Evolutionary conservation across 305 asterid genomes (phyloP).

Genomic region (Fraxinus velutina): DNA sequence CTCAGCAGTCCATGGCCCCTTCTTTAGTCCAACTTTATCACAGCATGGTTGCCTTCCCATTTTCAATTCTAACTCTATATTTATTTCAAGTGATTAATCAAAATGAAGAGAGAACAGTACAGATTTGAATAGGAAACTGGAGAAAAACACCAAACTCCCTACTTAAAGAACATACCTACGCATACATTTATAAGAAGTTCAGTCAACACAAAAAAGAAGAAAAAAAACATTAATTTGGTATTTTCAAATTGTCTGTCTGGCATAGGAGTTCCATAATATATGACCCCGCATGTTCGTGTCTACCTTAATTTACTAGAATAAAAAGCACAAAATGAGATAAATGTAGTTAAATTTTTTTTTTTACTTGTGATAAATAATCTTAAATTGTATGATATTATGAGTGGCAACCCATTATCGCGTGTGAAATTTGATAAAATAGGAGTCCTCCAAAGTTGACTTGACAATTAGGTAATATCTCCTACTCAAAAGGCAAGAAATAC

Average conservation of each 20-base stretch:
- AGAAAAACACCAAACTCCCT: slow-evolving; percentile 14
- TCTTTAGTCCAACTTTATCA: slow-evolving; percentile 74
- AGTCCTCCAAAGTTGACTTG: neutral
- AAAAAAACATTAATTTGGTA: neutral
- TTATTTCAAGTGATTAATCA: neutral
- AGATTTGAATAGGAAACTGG: slow-evolving; percentile 12
- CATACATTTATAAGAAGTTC: neutral
- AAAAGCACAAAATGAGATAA: slow-evolving; percentile 30
- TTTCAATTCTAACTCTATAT: neutral
- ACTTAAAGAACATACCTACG: slow-evolving; percentile 16
- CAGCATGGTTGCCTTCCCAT: slow-evolving; percentile 89
- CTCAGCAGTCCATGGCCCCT: slow-evolving; percentile 80
- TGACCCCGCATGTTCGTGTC: slow-evolving; percentile 25
- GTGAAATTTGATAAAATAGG: neutral
- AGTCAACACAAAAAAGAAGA: neutral
- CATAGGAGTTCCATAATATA: slow-evolving; percentile 19
- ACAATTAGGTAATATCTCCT: neutral
- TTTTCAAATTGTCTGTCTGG: neutral
- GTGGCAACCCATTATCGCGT: neutral
- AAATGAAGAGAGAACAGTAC: slow-evolving; percentile 1
- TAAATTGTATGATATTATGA: neutral
- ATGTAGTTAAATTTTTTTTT: too few species aligned
- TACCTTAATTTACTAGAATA: slow-evolving; percentile 40
- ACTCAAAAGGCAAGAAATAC: neutral
- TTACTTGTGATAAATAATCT: neutral